These are phyloP conservation scores for Narthecium ossifragum DNA, from an alignment of 106 monocot species.

Conservation along the genomic window DNA sequence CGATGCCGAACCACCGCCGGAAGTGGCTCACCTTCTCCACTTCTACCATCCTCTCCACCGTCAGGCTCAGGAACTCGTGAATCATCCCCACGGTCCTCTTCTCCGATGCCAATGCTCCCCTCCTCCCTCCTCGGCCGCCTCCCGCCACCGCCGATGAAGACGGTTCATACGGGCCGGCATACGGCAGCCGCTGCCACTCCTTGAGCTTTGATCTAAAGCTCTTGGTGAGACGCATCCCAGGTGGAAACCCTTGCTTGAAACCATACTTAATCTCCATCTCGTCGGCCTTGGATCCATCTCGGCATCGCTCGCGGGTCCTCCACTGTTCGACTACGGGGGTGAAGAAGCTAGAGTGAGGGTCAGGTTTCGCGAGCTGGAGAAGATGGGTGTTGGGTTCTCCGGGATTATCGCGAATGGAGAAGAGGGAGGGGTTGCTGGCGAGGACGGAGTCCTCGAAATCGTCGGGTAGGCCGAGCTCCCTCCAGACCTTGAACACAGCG, in stretches of 20 bases:
- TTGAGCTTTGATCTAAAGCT: constrained; percentile 44
- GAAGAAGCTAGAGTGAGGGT: constrained; percentile 6
- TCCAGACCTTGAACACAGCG: constrained; percentile 62
- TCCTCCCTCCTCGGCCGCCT: constrained; percentile 47
- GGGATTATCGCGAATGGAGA: constrained; percentile 50
- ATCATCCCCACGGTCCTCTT: constrained; percentile 80
- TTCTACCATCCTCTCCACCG: constrained; percentile 95
- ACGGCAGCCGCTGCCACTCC: constrained; percentile 84
- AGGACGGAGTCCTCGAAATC: constrained; percentile 75
- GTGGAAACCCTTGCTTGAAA: constrained; percentile 76
- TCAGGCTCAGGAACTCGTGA: constrained; percentile 88
- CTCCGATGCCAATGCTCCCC: constrained; percentile 83
- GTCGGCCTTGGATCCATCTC: constrained; percentile 1
- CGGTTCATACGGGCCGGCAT: constrained; percentile 51
- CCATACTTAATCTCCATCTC: constrained; percentile 30
- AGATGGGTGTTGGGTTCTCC: constrained; percentile 65
- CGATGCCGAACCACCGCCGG: constrained; percentile 69
- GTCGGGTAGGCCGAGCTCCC: constrained; percentile 73
- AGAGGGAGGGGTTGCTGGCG: constrained; percentile 35
- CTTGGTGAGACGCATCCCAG: constrained; percentile 75
- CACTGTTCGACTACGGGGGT: constrained; percentile 36
- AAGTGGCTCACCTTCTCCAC: constrained; percentile 96
- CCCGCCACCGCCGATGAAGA: constrained; percentile 2
- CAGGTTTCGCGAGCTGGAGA: constrained; percentile 22
- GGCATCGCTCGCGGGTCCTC: constrained; percentile 16